Evolutionary conservation across 495 filamentous ascomycete genomes (phyloP).

Genomic region (Aspergillus wentii): DNA sequence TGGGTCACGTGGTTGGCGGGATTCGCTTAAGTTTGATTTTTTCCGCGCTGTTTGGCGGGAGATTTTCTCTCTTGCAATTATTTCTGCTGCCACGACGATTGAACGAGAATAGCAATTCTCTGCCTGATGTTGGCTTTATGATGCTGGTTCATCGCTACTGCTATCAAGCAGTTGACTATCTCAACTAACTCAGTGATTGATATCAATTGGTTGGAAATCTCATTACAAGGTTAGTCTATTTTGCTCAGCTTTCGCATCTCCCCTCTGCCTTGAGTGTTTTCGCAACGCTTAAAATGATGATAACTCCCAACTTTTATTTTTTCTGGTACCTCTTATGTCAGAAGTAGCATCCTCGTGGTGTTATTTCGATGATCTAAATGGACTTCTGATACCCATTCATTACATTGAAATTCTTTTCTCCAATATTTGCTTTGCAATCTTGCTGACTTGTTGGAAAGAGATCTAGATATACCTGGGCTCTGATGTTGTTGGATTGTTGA

Average conservation of each 20-base stretch:
- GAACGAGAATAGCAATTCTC: too few relatives aligned
- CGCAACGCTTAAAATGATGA: constrained; percentile 43
- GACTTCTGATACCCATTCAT: constrained; percentile 50
- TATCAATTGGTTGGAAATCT: too few relatives aligned
- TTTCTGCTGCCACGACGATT: too few relatives aligned
- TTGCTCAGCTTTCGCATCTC: background rate
- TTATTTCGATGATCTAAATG: constrained; percentile 54
- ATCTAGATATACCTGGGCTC: too few relatives aligned
- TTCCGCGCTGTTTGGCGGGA: constrained; percentile 1
- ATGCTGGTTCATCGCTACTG: too few relatives aligned
- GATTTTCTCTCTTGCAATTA: background rate
- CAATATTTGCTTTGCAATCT: background rate
- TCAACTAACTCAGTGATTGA: too few relatives aligned
- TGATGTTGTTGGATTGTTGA: too few relatives aligned
- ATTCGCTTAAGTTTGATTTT: constrained; percentile 8
- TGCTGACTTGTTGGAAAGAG: constrained; percentile 17
- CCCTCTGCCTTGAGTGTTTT: constrained; percentile 5
- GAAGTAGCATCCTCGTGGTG: constrained; percentile 36
- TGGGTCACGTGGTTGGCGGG: constrained; percentile 24
- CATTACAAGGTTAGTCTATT: constrained; percentile 34
- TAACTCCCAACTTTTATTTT: constrained; percentile 40
- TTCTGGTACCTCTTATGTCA: constrained; percentile 67
- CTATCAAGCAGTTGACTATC: too few relatives aligned
- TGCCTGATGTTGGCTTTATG: too few relatives aligned
- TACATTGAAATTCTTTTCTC: constrained; percentile 7